Conservation (phyloP, 2,329 filamentous ascomycete genomes). For the Botrytis medusae region DNA sequence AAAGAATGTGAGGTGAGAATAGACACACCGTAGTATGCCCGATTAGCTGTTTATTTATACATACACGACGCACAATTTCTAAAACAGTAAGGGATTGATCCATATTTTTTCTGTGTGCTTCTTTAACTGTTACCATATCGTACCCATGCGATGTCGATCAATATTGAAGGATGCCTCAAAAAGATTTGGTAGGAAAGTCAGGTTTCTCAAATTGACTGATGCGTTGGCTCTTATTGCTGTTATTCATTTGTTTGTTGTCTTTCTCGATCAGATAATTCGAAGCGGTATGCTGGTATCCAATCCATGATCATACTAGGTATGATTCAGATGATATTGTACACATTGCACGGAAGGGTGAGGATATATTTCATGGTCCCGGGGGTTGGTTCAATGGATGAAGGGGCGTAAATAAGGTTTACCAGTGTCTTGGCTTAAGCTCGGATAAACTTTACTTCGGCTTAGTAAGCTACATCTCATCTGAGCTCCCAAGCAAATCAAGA, state of each 20-base stretch:
- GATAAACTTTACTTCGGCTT: neutral
- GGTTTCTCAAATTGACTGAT: neutral
- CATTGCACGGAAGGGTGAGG: neutral
- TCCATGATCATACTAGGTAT: too few species aligned
- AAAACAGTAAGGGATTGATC: neutral
- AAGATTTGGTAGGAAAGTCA: neutral
- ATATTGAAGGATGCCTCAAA: neutral
- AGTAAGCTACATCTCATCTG: neutral
- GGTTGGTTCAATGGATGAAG: neutral
- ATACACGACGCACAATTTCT: neutral
- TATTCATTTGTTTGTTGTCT: neutral
- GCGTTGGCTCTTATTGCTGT: neutral
- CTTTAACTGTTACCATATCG: neutral
- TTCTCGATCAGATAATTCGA: neutral
- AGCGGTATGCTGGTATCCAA: neutral
- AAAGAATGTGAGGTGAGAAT: constrained; percentile 6
- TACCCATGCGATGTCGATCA: constrained; percentile 2
- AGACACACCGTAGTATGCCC: constrained; percentile 18
- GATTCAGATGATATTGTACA: neutral
- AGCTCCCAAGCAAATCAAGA: neutral
- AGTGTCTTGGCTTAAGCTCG: neutral
- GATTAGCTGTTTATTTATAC: neutral
- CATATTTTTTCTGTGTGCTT: neutral
- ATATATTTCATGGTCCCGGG: neutral
- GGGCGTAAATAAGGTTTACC: neutral